Evolutionary conservation across 148 eudicot genomes (phyloP).

Genomic region (Arbutus unedo): DNA sequence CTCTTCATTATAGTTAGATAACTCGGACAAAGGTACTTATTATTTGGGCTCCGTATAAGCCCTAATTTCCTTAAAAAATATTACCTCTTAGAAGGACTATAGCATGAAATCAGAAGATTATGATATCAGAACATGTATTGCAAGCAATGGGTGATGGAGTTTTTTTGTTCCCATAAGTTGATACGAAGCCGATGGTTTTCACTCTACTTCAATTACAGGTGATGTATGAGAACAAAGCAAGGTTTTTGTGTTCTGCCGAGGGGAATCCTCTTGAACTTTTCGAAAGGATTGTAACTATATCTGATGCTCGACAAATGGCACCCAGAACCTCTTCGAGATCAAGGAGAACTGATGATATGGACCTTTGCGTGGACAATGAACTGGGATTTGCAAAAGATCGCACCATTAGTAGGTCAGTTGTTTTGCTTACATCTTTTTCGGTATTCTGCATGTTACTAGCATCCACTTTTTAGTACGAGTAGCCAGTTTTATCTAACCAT

Average conservation of each 20-base stretch:
- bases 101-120: background rate
- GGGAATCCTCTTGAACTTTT: constrained; percentile 77
- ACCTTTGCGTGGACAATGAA: constrained; percentile 91
- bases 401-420: constrained; percentile 72
- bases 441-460: background rate
- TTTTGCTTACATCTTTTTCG: background rate
- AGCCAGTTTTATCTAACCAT: background rate
- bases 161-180: background rate
- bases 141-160: background rate
- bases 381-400: constrained; percentile 94
- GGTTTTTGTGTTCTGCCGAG: constrained; percentile 80
- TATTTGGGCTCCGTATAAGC: background rate
- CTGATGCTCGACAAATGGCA: constrained; percentile 68
- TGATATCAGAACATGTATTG: background rate
- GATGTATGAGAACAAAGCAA: constrained; percentile 87
- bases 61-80: background rate
- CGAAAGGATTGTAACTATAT: constrained; percentile 65
- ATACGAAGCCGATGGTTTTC: constrained; percentile 6
- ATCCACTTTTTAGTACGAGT: background rate
- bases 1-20: background rate
- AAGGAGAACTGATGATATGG: constrained; percentile 62
- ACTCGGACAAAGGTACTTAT: background rate
- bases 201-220: constrained; percentile 40
- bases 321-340: constrained; percentile 84
- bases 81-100: background rate